Base-by-base conservation (phyloP, 805 yeast species). In the Alloascoidea africana region DNA sequence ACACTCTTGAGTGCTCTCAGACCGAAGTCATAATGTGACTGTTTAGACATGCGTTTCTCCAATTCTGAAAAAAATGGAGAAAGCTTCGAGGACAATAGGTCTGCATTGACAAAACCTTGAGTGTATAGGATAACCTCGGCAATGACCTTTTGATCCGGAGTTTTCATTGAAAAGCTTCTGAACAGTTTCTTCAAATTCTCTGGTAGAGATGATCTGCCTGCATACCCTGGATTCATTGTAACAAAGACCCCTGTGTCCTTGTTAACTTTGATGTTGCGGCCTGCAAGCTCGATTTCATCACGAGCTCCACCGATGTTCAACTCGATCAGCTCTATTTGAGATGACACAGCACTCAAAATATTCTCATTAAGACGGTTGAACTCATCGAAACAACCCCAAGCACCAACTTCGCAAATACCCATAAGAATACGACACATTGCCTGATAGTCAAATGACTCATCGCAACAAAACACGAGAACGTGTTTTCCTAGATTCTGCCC, bases 341-440 rank as follows among this genome's bases (percentile, higher is more conserved):
- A 72, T 0, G 96, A 78, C 0, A 85, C 79, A 0, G 96, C 87
- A 56, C 95, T 84, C 36, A 89, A 59, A 41, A 77, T 78, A 11
- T 65, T 66, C 41, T 69, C 70, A 32, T 74, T 77, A 18, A 89
- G 64, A 43, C 97, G 64, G 50, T 89, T 89, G 50, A 89, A 87
- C 53, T 89, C 97, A 54, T 89, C 97, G 58, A 89, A 89, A 55
- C 97, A 89, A 3, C 87, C 94, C 94, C 95, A 89, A 1, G 86
- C 78, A 1, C 95, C 95, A 4, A 85, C 71, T 42, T 75, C 75
- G 42, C 87, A 76, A 5, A 86, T 62, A 35, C 97, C 97, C 16
- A 72, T 49, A 19, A 89, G 59, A 16, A 89, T 71, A 34, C 96
- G 60, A 6, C 83, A 73, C 54, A 89, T 78, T 0, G 94, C 70